A percentile compares a stretch with the other conserved stretches of the same genome.
phyloP scores from a whole-genome alignment of 345 rosid genomes.

The Iberis pinnata region DNA sequence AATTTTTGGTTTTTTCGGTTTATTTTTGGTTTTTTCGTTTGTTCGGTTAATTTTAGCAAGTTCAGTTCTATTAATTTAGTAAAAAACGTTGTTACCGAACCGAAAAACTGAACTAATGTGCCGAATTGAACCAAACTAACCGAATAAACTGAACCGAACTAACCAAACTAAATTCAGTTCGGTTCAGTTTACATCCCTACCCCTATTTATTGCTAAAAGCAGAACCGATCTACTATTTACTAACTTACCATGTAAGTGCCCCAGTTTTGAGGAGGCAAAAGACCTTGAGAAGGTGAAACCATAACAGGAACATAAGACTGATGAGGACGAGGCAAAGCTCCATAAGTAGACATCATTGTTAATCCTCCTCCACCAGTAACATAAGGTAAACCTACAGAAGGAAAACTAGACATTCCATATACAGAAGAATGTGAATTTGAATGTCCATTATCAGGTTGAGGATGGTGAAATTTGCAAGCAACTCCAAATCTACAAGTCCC shows the following conservation, averaged over 20 bases:
- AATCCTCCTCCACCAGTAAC: conserved; percentile 50
- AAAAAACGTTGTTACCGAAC: too few relatives aligned
- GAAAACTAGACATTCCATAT: conserved; percentile 38
- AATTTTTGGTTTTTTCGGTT: too few relatives aligned
- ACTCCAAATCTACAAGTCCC: conserved; percentile 73
- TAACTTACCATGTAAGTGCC: conserved; percentile 55
- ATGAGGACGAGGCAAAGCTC: conserved; percentile 43
- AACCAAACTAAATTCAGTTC: too few relatives aligned
- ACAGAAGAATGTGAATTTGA: conserved; percentile 38
- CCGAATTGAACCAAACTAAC: too few relatives aligned
- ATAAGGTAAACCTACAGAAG: conserved; percentile 49
- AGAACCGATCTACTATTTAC: neutral
- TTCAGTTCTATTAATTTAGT: too few relatives aligned
- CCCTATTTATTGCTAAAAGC: too few relatives aligned
- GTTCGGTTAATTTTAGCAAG: too few relatives aligned
- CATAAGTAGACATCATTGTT: conserved; percentile 55
- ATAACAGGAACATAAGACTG: conserved; percentile 52
- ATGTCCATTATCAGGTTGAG: conserved; percentile 55
- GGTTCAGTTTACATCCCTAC: too few relatives aligned
- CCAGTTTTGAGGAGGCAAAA: conserved; percentile 59
- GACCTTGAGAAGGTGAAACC: conserved; percentile 57
- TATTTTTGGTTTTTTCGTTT: too few relatives aligned
- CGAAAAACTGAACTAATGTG: too few relatives aligned
- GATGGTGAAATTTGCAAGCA: conserved; percentile 83
- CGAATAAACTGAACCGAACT: too few relatives aligned